Percentiles rank a stretch among this genome's conserved stretches.
These are phyloP conservation scores for Exophiala xenobiotica DNA, from an alignment of 2,329 filamentous ascomycete species.

Conservation along the genomic window DNA sequence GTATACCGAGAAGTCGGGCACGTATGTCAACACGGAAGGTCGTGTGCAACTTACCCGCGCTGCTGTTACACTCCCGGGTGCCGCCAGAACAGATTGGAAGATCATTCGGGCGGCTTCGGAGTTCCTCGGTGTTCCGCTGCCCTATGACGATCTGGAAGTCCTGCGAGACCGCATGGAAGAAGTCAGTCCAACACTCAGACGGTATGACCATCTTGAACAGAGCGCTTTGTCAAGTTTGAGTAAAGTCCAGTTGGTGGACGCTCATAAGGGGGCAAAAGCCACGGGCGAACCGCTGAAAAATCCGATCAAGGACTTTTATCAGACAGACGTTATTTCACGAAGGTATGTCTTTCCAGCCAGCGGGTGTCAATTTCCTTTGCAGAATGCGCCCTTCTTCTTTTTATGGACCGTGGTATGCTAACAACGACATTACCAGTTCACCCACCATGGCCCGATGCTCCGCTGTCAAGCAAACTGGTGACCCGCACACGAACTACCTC, in stretches of 20 bases:
- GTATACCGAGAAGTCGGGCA: slow-evolving; percentile 95
- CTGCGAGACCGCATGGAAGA: slow-evolving; percentile 92
- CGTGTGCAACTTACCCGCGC: slow-evolving; percentile 91
- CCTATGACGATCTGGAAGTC: slow-evolving; percentile 88
- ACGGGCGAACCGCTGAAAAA: slow-evolving; percentile 74
- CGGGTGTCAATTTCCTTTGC: too few relatives aligned
- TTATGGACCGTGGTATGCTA: slow-evolving; percentile 6
- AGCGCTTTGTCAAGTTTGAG: slow-evolving; percentile 71
- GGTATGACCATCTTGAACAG: slow-evolving; percentile 88
- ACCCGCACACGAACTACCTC: slow-evolving; percentile 77
- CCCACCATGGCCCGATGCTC: slow-evolving; percentile 98
- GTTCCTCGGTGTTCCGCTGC: slow-evolving; percentile 81
- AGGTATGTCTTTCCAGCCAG: slow-evolving; percentile 72
- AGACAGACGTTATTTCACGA: slow-evolving; percentile 94
- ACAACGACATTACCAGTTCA: slow-evolving; percentile 60
- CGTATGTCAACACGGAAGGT: slow-evolving; percentile 97
- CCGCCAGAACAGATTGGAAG: slow-evolving; percentile 96
- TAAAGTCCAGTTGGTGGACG: slow-evolving; percentile 93
- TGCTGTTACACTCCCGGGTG: slow-evolving; percentile 84
- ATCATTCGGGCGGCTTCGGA: slow-evolving; percentile 91
- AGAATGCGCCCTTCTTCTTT: slow-evolving; percentile 12
- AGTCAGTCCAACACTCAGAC: slow-evolving; percentile 83
- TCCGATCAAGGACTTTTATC: slow-evolving; percentile 94
- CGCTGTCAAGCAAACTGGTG: slow-evolving; percentile 80
- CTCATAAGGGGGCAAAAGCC: slow-evolving; percentile 84